Evolutionary conservation across 2,329 filamentous ascomycete genomes (phyloP), one percentile per base, ranked within the genome.

Genomic region (Fusarium pseudocircinatum): DNA sequence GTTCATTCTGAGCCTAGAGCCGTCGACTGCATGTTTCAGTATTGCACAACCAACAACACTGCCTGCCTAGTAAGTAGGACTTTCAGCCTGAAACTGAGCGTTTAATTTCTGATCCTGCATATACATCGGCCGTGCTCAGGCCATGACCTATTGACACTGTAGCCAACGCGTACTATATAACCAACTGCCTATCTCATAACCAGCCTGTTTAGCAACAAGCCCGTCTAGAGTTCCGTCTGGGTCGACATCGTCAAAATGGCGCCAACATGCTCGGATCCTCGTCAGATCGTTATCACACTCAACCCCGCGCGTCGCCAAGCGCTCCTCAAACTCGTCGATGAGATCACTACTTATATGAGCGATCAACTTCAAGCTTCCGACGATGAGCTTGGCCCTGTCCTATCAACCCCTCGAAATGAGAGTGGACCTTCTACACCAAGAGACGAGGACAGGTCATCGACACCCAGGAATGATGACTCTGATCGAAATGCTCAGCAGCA

Each of bases 311-410:
- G 85, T 49, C 86, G 88, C 52, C 84, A 84, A 69, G 87, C 85
- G 6, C 84, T 89, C 37, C 85, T 87, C 63, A 80, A 81, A 53
- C 85, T 91, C 26, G 81, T 88, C 30, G 79, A 83, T 52, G 85
- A 88, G 43, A 87, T 90, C 76, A 84, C 83, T n/a, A 78, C 79
- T n/a, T 85, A 86, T 67, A 90, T 90, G 87, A 84, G 85, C 49
- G 83, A 83, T 5, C 84, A 89, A 70, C 78, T 90, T 20, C 82
- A 88, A 66, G 79, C 84, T 12, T 78, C 79, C 6, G 67, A 79
- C 22, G 75, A 81, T 46, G 70, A 82, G 43, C 66, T 80, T 30
- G 78, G 81, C 28, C 73, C 80, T 26, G 78, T 84, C 15, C 59
- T 70, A 34, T 67, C 63, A 37, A 71, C 72, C 4, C 64, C 67